A percentile compares a stretch with the other conserved stretches of the same genome.
These are phyloP conservation scores for Trifolium pratense DNA, from an alignment of 306 rosid species.

Conservation along the genomic window DNA sequence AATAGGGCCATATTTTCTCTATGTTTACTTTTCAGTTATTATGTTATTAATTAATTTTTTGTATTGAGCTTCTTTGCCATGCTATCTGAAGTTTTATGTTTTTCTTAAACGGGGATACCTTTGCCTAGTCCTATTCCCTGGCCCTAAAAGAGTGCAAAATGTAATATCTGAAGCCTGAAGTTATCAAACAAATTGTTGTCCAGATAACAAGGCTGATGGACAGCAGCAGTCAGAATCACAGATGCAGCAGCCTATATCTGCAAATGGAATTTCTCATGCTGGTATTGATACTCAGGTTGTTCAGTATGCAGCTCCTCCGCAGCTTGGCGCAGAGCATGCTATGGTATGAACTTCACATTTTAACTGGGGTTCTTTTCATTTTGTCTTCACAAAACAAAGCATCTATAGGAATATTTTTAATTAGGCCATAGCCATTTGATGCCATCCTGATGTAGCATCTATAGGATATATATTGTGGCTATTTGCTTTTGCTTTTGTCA, in stretches of 20 bases:
- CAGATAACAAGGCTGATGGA: constrained; percentile 76
- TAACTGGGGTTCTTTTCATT: neutral
- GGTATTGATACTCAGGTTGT: constrained; percentile 54
- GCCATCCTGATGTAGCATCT: too few species aligned
- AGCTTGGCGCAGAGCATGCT: constrained; percentile 75
- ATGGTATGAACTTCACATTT: constrained; percentile 65
- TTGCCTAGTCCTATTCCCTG: constrained; percentile 14
- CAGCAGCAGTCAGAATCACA: constrained; percentile 66
- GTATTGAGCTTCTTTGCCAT: constrained; percentile 24
- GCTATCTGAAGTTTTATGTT: constrained; percentile 23
- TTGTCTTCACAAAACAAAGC: constrained; percentile 12
- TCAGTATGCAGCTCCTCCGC: constrained; percentile 72
- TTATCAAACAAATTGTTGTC: constrained; percentile 44
- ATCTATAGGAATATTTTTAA: constrained; percentile 33
- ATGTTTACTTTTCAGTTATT: constrained; percentile 17
- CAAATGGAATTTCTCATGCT: constrained; percentile 63
- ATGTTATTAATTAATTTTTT: neutral
- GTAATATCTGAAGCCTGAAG: constrained; percentile 37
- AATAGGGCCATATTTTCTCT: neutral
- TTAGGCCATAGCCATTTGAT: too few species aligned
- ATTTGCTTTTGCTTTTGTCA: neutral
- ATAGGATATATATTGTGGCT: too few species aligned
- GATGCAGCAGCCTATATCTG: constrained; percentile 61
- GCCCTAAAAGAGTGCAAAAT: constrained; percentile 11
- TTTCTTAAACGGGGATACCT: neutral